These are phyloP conservation scores for Stemphylium vesicarium DNA, from an alignment of 2,329 filamentous ascomycete species.

Conservation along the genomic window DNA sequence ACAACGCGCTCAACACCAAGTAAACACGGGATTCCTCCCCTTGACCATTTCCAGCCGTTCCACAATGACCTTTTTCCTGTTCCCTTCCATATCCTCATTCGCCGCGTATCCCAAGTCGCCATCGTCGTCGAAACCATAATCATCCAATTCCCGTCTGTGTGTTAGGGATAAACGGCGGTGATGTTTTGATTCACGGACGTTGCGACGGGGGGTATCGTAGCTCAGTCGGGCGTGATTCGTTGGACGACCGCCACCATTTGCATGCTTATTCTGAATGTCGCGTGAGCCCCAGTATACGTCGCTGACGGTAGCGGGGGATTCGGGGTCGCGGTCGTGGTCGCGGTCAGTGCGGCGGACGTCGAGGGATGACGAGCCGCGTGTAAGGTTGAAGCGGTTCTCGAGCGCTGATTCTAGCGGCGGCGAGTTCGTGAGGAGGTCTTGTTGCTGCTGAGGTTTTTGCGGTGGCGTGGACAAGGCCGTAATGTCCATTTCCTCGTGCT, in stretches of 20 bases:
- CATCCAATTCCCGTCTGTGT: conserved; percentile 60
- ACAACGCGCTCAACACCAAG: conserved; percentile 74
- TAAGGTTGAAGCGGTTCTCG: conserved; percentile 57
- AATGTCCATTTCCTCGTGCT: conserved; percentile 94
- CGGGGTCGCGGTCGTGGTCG: conserved; percentile 25
- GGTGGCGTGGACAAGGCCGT: conserved; percentile 67
- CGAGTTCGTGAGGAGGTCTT: conserved; percentile 73
- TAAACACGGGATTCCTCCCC: conserved; percentile 93
- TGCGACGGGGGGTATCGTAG: conserved; percentile 48
- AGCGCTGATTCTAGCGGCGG: conserved; percentile 55
- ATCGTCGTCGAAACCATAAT: conserved; percentile 67
- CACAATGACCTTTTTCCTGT: conserved; percentile 92
- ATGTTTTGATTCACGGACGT: conserved; percentile 42
- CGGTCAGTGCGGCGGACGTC: conserved; percentile 41
- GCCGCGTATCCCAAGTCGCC: conserved; percentile 95
- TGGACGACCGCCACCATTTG: conserved; percentile 28
- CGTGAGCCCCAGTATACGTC: conserved; percentile 38
- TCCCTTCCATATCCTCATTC: conserved; percentile 90
- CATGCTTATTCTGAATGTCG: conserved; percentile 6
- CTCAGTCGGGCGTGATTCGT: conserved; percentile 49
- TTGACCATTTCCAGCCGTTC: conserved; percentile 96
- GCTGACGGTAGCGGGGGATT: conserved; percentile 46
- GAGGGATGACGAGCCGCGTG: conserved; percentile 53
- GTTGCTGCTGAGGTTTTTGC: conserved; percentile 54
- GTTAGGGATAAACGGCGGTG: conserved; percentile 54